Evolutionary conservation across 441 rosid genomes (phyloP).

Genomic region (Arabidopsis lyrata): DNA sequence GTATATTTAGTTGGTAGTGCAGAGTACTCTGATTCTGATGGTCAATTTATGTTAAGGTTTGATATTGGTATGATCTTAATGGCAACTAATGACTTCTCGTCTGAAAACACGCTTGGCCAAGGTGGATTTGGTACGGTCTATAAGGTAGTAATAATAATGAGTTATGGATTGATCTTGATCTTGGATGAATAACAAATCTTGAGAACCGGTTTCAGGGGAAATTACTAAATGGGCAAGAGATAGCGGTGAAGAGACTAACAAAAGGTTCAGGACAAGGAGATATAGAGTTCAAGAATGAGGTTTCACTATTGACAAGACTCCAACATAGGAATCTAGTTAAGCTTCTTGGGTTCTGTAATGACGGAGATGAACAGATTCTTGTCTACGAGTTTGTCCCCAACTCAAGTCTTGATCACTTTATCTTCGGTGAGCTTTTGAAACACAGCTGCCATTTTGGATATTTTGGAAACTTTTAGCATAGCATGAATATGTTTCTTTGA

Average conservation of each 20-base stretch:
- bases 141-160: slow-evolving; percentile 12
- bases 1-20: slow-evolving; percentile 3
- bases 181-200: background rate
- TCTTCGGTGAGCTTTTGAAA: slow-evolving; percentile 49
- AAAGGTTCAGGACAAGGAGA: too few relatives aligned
- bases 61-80: background rate
- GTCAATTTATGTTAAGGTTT: slow-evolving; percentile 17
- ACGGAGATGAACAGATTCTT: too few relatives aligned
- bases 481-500: background rate
- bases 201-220: slow-evolving; percentile 46
- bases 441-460: background rate
- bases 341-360: too few relatives aligned
- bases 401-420: slow-evolving; percentile 56
- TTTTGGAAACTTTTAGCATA: background rate
- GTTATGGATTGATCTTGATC: too few relatives aligned
- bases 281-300: too few relatives aligned
- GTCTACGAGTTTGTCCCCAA: slow-evolving; percentile 54
- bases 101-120: slow-evolving; percentile 41
- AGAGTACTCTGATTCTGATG: slow-evolving; percentile 11
- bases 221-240: slow-evolving; percentile 45
- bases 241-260: too few relatives aligned
- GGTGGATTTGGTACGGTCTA: slow-evolving; percentile 45
- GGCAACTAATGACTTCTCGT: slow-evolving; percentile 34
- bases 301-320: too few relatives aligned
- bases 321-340: too few relatives aligned